These are phyloP conservation scores for Anacardium occidentale DNA, from an alignment of 345 rosid species.

Conservation along the genomic window DNA sequence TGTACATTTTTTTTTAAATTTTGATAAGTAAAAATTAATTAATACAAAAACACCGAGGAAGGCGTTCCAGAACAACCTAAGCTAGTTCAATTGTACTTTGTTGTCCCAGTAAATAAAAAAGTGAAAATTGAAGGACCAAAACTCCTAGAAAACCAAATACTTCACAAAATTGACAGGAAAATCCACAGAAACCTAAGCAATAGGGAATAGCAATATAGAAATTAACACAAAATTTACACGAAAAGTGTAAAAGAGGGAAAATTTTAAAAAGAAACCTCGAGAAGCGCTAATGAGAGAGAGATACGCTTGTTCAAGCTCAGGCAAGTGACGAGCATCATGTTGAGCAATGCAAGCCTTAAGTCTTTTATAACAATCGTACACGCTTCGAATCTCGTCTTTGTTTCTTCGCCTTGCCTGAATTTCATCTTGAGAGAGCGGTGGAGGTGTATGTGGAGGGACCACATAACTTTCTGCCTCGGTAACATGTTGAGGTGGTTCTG, in stretches of 20 bases:
- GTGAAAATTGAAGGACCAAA: background rate
- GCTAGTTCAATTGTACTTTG: background rate
- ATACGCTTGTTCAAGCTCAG: conserved; percentile 71
- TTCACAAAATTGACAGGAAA: background rate
- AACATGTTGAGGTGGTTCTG: conserved; percentile 29
- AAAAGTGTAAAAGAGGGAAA: background rate
- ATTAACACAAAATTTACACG: background rate
- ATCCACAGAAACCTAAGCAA: background rate
- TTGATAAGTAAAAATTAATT: no score
- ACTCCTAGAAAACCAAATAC: background rate
- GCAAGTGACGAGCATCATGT: conserved; percentile 51
- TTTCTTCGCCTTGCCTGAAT: conserved; percentile 58
- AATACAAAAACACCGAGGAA: no score
- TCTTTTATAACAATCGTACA: conserved; percentile 75
- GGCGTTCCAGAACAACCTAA: no score
- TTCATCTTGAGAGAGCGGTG: conserved; percentile 70
- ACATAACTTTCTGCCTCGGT: conserved; percentile 26
- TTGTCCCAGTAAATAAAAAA: background rate
- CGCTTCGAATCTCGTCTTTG: conserved; percentile 76
- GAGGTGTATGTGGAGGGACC: conserved; percentile 53
- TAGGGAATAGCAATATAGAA: background rate
- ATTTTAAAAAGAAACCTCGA: conserved; percentile 44
- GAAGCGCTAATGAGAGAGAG: conserved; percentile 75
- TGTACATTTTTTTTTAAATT: no score
- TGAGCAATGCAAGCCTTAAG: conserved; percentile 61